Evolutionary conservation across 192 early-diverging fungal species (phyloP).

Genomic region (Mortierella alpina): DNA sequence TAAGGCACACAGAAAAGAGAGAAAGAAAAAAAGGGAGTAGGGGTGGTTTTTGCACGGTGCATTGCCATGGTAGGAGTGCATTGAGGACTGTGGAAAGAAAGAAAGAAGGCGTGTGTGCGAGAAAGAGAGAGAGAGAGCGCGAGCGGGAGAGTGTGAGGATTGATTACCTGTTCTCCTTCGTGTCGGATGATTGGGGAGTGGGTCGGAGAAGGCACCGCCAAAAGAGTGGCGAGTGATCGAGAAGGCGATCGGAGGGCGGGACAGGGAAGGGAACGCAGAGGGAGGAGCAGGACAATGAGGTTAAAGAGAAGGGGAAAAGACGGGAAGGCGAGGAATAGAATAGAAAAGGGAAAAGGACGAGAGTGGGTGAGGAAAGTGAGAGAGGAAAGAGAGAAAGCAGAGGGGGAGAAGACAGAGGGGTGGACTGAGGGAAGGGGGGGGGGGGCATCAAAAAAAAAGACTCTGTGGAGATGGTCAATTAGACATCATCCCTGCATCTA

Average conservation of each 20-base stretch:
- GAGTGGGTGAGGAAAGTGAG: neutral
- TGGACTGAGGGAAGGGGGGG: neutral
- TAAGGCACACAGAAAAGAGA: no score
- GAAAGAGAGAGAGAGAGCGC: neutral
- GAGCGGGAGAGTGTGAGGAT: no score
- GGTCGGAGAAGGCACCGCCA: no score
- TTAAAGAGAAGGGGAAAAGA: neutral
- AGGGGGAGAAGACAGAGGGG: neutral
- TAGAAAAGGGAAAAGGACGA: neutral
- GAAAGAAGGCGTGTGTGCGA: no score
- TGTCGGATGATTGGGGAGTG: no score
- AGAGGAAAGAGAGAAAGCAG: constrained; percentile 2
- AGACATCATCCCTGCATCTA: neutral
- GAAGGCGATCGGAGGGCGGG: neutral
- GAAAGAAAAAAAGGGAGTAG: neutral
- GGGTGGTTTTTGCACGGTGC: no score
- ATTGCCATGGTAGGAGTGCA: no score
- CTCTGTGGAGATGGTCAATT: neutral
- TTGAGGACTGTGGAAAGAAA: no score
- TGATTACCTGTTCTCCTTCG: no score
- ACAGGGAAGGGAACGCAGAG: neutral
- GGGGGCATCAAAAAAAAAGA: neutral
- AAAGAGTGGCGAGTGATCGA: no score
- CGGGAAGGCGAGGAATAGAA: neutral
- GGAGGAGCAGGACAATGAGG: neutral